Evolutionary conservation across 2,329 filamentous ascomycete species (phyloP).

Genomic region (Diaporthe amygdali): DNA sequence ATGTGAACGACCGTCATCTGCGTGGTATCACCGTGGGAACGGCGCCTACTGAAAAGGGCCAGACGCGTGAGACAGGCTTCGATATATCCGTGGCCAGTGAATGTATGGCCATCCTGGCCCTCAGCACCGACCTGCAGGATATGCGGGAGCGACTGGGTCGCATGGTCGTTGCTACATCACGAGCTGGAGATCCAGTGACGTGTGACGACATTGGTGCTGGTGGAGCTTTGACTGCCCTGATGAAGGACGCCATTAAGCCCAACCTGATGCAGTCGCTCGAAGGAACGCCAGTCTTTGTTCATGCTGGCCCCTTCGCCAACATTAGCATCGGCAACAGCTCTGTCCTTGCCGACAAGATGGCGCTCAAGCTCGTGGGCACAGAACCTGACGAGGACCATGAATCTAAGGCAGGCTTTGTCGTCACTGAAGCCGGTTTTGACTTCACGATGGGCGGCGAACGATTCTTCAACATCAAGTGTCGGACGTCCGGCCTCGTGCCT

Average conservation of each 20-base stretch:
- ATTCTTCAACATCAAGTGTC: slow-evolving; percentile 99
- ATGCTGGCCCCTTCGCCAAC: slow-evolving; percentile 97
- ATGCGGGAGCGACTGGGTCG: slow-evolving; percentile 92
- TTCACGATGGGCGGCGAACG: slow-evolving; percentile 99
- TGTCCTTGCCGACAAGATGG: slow-evolving; percentile 92
- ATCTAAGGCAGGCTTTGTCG: slow-evolving; percentile 86
- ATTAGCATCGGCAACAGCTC: slow-evolving; percentile 98
- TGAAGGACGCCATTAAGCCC: slow-evolving; percentile 98
- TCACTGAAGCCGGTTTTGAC: slow-evolving; percentile 97
- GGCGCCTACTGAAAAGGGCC: slow-evolving; percentile 88
- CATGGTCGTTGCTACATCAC: slow-evolving; percentile 94
- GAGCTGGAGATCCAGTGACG: slow-evolving; percentile 85
- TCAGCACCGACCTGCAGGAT: slow-evolving; percentile 85
- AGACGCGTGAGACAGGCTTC: slow-evolving; percentile 88
- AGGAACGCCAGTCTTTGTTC: slow-evolving; percentile 95
- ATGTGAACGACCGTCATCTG: slow-evolving; percentile 96
- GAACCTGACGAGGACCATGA: slow-evolving; percentile 87
- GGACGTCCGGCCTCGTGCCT: slow-evolving; percentile 88
- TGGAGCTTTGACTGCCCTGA: slow-evolving; percentile 89
- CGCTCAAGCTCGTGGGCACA: slow-evolving; percentile 92
- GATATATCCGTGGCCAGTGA: slow-evolving; percentile 98
- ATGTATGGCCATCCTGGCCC: slow-evolving; percentile 96
- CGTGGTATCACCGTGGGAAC: slow-evolving; percentile 88
- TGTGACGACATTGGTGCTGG: slow-evolving; percentile 95
- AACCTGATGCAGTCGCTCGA: slow-evolving; percentile 99